A percentile compares a stretch with the other conserved stretches of the same genome.
phyloP scores from a whole-genome alignment of 2,329 filamentous ascomycete species.

The Cercospora beticola region DNA sequence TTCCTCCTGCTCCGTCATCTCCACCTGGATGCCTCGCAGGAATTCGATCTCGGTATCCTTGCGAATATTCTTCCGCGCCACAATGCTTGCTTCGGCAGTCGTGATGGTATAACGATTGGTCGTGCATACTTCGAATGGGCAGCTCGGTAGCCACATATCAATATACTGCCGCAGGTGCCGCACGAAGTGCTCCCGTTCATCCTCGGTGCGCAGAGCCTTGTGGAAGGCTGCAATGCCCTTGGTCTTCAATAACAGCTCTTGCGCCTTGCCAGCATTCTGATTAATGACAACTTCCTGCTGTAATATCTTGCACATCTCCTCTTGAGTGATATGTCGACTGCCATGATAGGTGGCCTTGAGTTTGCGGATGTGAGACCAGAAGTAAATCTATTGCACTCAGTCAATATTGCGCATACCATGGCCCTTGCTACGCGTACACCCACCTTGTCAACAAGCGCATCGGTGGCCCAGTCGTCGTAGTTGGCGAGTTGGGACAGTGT shows the following conservation, averaged over 20 bases:
- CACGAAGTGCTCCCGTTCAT: conserved; percentile 83
- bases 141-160: conserved; percentile 89
- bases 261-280: conserved; percentile 69
- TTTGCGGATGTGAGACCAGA: conserved; percentile 95
- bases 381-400: conserved; percentile 68
- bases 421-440: conserved; percentile 41
- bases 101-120: conserved; percentile 95
- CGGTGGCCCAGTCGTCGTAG: conserved; percentile 94
- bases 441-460: conserved; percentile 93
- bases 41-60: conserved; percentile 88
- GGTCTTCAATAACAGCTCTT: conserved; percentile 69
- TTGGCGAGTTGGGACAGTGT: conserved; percentile 84
- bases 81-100: conserved; percentile 83
- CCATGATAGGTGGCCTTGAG: conserved; percentile 84
- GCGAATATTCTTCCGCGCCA: conserved; percentile 74
- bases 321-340: conserved; percentile 72
- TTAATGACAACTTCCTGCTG: conserved; percentile 68
- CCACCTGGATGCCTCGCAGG: conserved; percentile 84
- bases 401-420: conserved; percentile 10
- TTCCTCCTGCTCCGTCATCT: conserved; percentile 90
- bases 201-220: conserved; percentile 62
- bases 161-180: conserved; percentile 86
- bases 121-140: conserved; percentile 87
- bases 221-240: conserved; percentile 72
- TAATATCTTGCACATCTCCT: conserved; percentile 60